These are phyloP conservation scores for Penicillium polonicum DNA, from an alignment of 2,329 filamentous ascomycete genomes.

Conservation along the genomic window DNA sequence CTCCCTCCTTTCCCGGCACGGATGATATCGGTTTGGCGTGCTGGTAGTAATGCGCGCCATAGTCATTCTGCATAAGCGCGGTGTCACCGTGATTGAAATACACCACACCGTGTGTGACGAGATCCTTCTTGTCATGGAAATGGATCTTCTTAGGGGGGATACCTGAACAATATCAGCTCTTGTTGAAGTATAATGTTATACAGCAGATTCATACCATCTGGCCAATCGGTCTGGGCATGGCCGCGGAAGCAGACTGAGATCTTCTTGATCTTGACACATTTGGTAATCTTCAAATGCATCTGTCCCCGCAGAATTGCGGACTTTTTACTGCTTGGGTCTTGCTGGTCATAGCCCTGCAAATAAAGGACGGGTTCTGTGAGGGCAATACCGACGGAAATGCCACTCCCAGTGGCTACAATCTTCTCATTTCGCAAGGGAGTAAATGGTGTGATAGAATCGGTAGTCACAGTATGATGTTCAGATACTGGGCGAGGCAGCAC, in stretches of 20 bases:
- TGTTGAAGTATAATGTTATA: neutral
- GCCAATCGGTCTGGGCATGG: conserved; percentile 88
- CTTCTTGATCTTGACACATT: conserved; percentile 89
- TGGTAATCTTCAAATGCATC: conserved; percentile 76
- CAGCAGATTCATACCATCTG: conserved; percentile 61
- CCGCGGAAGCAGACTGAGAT: conserved; percentile 84
- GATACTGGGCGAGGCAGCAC: conserved; percentile 22
- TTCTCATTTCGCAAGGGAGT: conserved; percentile 46
- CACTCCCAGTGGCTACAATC: conserved; percentile 50
- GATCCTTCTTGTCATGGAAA: conserved; percentile 76
- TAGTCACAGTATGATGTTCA: conserved; percentile 21
- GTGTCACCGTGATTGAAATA: conserved; percentile 71
- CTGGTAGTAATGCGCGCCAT: conserved; percentile 63
- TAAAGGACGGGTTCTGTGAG: conserved; percentile 51
- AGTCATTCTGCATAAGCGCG: conserved; percentile 54
- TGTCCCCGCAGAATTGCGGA: conserved; percentile 85
- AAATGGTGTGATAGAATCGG: conserved; percentile 32
- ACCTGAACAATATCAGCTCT: conserved; percentile 46
- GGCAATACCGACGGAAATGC: conserved; percentile 47
- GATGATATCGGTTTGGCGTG: conserved; percentile 44
- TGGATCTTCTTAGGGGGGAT: conserved; percentile 86
- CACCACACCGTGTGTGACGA: conserved; percentile 84
- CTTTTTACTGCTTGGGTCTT: conserved; percentile 57
- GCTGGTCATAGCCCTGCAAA: conserved; percentile 50
- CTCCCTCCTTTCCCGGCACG: conserved; percentile 31